Evolutionary conservation across 75 land plant genomes (phyloP).

Genomic region (Pinus taeda): DNA sequence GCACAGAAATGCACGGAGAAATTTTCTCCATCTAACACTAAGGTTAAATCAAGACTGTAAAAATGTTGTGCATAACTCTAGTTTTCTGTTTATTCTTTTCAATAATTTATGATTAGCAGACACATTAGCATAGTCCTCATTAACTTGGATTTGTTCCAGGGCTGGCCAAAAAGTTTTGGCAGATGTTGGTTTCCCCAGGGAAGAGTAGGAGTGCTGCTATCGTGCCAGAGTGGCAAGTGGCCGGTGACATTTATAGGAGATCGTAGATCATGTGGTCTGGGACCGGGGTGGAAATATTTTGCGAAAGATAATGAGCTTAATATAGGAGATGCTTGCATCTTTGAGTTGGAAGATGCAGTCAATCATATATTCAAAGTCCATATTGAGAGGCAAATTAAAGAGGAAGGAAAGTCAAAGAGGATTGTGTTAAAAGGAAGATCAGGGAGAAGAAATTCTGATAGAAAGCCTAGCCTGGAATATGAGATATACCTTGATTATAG

Average conservation of each 20-base stretch:
- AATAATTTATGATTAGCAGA: too few relatives aligned
- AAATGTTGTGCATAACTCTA: too few relatives aligned
- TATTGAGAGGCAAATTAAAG: neutral
- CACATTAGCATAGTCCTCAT: neutral
- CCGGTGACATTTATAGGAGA: neutral
- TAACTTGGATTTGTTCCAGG: neutral
- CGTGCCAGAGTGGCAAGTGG: neutral
- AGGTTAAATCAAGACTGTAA: too few relatives aligned
- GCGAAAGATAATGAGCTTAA: neutral
- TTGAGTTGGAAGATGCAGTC: neutral
- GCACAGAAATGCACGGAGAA: too few relatives aligned
- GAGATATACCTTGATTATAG: too few relatives aligned
- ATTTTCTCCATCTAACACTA: too few relatives aligned
- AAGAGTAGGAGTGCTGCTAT: neutral
- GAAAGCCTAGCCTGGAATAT: too few relatives aligned
- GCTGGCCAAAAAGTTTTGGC: neutral
- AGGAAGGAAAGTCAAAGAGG: too few relatives aligned
- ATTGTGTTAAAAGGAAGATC: too few relatives aligned
- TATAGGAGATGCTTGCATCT: neutral
- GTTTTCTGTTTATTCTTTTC: too few relatives aligned
- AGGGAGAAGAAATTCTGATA: too few relatives aligned
- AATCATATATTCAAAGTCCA: neutral
- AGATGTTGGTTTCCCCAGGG: neutral
- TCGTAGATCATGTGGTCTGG: neutral
- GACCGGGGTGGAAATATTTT: neutral